Percentiles rank a stretch among this genome's conserved stretches.
phyloP scores from a whole-genome alignment of 352 stramenopile genomes.

The Globisporangium nagaii region DNA sequence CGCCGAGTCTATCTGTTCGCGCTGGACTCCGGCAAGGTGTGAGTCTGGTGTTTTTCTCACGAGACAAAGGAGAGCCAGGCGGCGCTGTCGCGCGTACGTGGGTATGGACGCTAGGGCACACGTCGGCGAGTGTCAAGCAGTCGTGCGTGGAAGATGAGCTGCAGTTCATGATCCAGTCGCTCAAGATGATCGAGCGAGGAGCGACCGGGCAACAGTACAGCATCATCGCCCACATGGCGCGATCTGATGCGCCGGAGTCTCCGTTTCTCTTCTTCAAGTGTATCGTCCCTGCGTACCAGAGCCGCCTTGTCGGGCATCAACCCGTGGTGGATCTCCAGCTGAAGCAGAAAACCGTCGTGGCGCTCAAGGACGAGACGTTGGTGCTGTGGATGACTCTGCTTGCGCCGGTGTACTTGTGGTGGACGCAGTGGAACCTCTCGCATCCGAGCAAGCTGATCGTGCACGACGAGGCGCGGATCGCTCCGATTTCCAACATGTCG shows the following conservation, averaged over 20 bases:
- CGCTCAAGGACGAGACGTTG: constrained; percentile 72
- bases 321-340: constrained; percentile 45
- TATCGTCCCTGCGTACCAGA: constrained; percentile 75
- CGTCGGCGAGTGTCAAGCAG: constrained; percentile 57
- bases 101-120: constrained; percentile 51
- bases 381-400: constrained; percentile 76
- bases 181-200: constrained; percentile 51
- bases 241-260: constrained; percentile 7
- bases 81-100: constrained; percentile 22
- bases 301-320: constrained; percentile 69
- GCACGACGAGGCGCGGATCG: constrained; percentile 45
- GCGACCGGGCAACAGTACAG: constrained; percentile 21
- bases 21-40: constrained; percentile 39
- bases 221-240: constrained; percentile 26
- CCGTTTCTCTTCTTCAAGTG: constrained; percentile 54
- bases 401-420: constrained; percentile 78
- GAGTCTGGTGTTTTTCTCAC: constrained; percentile 45
- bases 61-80: constrained; percentile 8
- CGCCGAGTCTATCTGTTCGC: constrained; percentile 66
- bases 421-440: constrained; percentile 72
- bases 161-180: constrained; percentile 50
- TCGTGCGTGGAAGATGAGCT: constrained; percentile 84
- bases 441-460: constrained; percentile 56
- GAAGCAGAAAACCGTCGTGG: constrained; percentile 41
- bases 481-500: constrained; percentile 57